Percentiles rank a stretch among this genome's conserved stretches.
phyloP scores from a whole-genome alignment of 176 grass and related monocot species.

The barley (Hordeum vulgare) region DNA sequence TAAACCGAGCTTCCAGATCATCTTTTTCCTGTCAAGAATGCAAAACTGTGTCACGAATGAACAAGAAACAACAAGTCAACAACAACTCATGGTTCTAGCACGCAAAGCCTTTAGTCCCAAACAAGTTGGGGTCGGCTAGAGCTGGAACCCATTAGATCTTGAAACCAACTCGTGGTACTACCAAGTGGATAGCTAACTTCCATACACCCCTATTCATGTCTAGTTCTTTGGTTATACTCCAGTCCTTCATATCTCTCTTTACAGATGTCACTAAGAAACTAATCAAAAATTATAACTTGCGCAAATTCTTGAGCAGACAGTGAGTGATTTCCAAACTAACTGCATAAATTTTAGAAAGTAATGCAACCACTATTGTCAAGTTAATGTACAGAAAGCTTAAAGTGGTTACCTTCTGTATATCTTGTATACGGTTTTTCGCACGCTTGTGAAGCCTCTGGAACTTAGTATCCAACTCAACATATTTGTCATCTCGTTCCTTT shows the following conservation, averaged over 20 bases:
- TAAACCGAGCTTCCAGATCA: conserved; percentile 75
- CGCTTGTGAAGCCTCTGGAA: conserved; percentile 99
- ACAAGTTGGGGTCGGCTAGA: too few species aligned
- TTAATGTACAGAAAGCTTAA: conserved; percentile 2
- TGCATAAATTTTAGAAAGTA: neutral
- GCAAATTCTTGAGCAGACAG: neutral
- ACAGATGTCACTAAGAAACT: neutral
- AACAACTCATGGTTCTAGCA: too few species aligned
- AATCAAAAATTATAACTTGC: neutral
- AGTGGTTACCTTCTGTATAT: conserved; percentile 84
- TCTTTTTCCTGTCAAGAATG: conserved; percentile 83
- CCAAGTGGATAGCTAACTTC: too few species aligned
- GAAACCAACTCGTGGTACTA: too few species aligned
- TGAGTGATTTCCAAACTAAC: neutral
- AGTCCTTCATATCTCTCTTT: too few species aligned
- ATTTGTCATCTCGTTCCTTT: conserved; percentile 92
- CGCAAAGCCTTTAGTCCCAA: too few species aligned
- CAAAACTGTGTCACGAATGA: neutral
- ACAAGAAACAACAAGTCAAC: neutral
- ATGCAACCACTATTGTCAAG: neutral
- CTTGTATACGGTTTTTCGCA: conserved; percentile 94
- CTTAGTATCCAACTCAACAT: conserved; percentile 82
- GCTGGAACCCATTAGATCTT: too few species aligned
- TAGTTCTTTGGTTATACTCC: too few species aligned
- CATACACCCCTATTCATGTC: too few species aligned